Percentiles rank a stretch among this genome's conserved stretches.
These are phyloP conservation scores for Alectoria sarmentosa DNA, from an alignment of 495 filamentous ascomycete species.

Conservation along the genomic window DNA sequence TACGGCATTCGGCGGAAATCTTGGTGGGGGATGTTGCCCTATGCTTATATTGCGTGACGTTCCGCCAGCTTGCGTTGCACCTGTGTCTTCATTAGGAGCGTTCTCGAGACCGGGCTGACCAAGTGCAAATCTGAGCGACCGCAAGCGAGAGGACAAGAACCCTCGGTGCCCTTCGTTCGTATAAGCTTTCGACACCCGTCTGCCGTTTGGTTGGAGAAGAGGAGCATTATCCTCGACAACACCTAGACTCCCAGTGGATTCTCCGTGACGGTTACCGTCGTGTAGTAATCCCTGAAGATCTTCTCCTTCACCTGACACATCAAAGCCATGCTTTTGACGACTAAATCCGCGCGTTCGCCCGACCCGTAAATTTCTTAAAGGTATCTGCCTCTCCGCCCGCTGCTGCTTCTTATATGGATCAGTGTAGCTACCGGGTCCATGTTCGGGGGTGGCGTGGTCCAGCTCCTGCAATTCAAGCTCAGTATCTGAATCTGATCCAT, in stretches of 20 bases:
- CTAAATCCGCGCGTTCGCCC: slow-evolving; percentile 56
- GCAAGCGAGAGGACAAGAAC: slow-evolving; percentile 32
- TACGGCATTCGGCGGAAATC: slow-evolving; percentile 75
- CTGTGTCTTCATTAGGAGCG: background rate
- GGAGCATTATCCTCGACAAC: slow-evolving; percentile 58
- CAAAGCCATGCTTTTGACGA: slow-evolving; percentile 40
- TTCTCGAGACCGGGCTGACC: slow-evolving; percentile 13
- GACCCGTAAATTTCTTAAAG: slow-evolving; percentile 63
- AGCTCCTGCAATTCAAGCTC: slow-evolving; percentile 67
- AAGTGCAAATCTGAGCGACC: slow-evolving; percentile 49
- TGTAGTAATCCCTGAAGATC: slow-evolving; percentile 52
- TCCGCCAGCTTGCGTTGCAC: slow-evolving; percentile 13
- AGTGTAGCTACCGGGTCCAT: slow-evolving; percentile 30
- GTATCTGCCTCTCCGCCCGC: slow-evolving; percentile 49
- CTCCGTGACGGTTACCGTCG: slow-evolving; percentile 39
- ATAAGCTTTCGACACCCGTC: slow-evolving; percentile 9
- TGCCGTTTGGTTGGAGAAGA: slow-evolving; percentile 39
- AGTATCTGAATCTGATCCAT: slow-evolving; percentile 55
- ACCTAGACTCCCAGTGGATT: slow-evolving; percentile 45
- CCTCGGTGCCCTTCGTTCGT: slow-evolving; percentile 5
- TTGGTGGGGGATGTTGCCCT: slow-evolving; percentile 38
- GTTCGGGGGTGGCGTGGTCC: slow-evolving; percentile 46
- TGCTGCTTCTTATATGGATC: slow-evolving; percentile 37
- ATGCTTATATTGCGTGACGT: slow-evolving; percentile 25
- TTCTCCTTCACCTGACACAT: slow-evolving; percentile 37